Evolutionary conservation across 495 filamentous ascomycete genomes (phyloP).

Genomic region (Pyronema omphalodes): DNA sequence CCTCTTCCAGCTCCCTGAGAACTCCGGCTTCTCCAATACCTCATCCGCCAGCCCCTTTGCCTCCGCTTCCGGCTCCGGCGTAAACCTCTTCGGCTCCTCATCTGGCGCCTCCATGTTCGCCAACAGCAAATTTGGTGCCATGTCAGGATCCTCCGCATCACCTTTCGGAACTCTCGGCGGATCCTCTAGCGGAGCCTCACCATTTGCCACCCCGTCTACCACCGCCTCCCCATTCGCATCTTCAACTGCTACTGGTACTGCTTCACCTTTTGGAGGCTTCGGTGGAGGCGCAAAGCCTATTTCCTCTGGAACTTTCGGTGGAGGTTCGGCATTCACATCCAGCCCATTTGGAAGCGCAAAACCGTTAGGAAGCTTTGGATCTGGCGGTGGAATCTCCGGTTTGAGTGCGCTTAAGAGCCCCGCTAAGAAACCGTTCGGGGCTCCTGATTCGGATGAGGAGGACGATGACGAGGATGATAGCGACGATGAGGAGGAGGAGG

Average conservation of each 20-base stretch:
- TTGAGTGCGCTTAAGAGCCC: background rate
- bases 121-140: slow-evolving; percentile 34
- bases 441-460: slow-evolving; percentile 30
- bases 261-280: slow-evolving; percentile 12
- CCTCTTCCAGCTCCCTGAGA: slow-evolving; percentile 11
- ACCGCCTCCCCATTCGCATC: background rate
- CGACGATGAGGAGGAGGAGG: slow-evolving; percentile 32
- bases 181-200: background rate
- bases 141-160: slow-evolving; percentile 15
- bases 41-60: slow-evolving; percentile 22
- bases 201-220: background rate
- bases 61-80: slow-evolving; percentile 11
- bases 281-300: slow-evolving; percentile 5
- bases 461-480: slow-evolving; percentile 29
- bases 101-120: slow-evolving; percentile 28
- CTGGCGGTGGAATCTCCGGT: slow-evolving; percentile 12
- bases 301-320: slow-evolving; percentile 9
- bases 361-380: slow-evolving; percentile 10
- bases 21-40: slow-evolving; percentile 22
- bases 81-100: slow-evolving; percentile 18
- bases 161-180: slow-evolving; percentile 16
- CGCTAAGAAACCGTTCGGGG: slow-evolving; percentile 35
- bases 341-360: background rate
- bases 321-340: slow-evolving; percentile 6
- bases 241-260: too few species aligned